phyloP scores from a whole-genome alignment of 1,139 yeast genomes.

The Magnusiomyces paraingens region DNA sequence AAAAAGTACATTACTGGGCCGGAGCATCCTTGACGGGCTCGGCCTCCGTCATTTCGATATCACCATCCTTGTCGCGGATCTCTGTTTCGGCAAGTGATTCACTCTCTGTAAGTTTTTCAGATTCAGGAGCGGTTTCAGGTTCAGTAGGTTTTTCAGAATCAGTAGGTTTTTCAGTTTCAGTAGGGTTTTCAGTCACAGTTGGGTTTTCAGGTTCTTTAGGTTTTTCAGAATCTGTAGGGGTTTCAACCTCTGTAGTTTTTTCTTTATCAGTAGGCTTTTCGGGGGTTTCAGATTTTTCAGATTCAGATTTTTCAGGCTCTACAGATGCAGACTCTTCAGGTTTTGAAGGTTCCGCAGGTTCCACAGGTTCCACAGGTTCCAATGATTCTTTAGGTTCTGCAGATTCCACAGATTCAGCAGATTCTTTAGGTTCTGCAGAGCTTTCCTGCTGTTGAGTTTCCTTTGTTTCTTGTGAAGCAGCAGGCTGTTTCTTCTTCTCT shows the following conservation, averaged over 20 bases:
- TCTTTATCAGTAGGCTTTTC: slow-evolving; percentile 10
- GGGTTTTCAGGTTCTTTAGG: slow-evolving; percentile 5
- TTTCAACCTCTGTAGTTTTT: slow-evolving; percentile 1
- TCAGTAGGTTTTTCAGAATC: slow-evolving; percentile 7
- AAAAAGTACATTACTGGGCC: neutral
- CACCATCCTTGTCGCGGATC: slow-evolving; percentile 14
- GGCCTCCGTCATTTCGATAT: slow-evolving; percentile 20
- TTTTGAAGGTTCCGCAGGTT: slow-evolving; percentile 3
- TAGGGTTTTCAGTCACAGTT: neutral
- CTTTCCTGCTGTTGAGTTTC: neutral
- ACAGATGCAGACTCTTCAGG: slow-evolving; percentile 11
- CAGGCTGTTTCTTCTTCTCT: slow-evolving; percentile 13
- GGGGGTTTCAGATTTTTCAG: slow-evolving; percentile 9
- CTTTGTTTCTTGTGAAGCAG: slow-evolving; percentile 4
- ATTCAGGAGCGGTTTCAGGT: neutral
- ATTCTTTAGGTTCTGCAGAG: neutral
- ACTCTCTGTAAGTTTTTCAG: slow-evolving; percentile 2
- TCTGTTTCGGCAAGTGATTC: slow-evolving; percentile 7
- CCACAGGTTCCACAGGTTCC: slow-evolving; percentile 7
- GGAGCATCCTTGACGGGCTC: neutral
- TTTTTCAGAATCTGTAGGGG: neutral
- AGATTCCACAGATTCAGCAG: slow-evolving; percentile 5
- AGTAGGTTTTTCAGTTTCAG: neutral
- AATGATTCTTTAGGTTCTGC: neutral
- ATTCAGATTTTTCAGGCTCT: slow-evolving; percentile 1